These are phyloP conservation scores for Globisporangium megalacanthum DNA, from an alignment of 352 stramenopile genomes.

Conservation along the genomic window DNA sequence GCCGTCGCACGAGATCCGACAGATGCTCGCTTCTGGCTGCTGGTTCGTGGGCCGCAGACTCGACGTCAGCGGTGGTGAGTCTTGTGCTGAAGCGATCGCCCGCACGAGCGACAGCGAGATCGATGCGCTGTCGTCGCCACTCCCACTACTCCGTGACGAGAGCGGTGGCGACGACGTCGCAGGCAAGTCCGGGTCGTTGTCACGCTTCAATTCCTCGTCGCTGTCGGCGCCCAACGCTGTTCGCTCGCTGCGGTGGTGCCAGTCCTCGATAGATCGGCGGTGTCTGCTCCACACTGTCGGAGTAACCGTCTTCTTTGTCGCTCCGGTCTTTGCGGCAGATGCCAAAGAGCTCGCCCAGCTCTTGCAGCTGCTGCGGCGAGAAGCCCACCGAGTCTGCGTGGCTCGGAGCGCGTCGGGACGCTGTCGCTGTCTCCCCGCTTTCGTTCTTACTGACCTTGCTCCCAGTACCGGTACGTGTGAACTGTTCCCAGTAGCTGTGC, in stretches of 20 bases:
- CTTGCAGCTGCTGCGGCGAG: conserved; percentile 38
- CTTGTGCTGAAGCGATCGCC: background rate
- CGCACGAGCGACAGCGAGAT: conserved; percentile 1
- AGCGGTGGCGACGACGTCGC: background rate
- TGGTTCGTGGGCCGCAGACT: background rate
- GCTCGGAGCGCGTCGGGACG: background rate
- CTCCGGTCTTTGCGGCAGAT: conserved; percentile 16
- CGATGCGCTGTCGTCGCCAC: background rate
- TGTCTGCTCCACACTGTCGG: background rate
- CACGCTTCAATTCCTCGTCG: background rate
- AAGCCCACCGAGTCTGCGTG: conserved; percentile 20
- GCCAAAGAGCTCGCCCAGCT: conserved; percentile 46
- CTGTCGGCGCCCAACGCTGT: background rate
- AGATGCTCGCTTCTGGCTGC: background rate
- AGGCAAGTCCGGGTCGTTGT: background rate
- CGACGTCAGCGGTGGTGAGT: background rate
- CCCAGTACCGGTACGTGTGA: conserved; percentile 23
- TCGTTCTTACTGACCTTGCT: conserved; percentile 17
- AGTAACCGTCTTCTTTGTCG: background rate
- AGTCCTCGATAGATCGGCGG: background rate
- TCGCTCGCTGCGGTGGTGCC: background rate
- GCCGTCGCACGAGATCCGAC: conserved; percentile 4
- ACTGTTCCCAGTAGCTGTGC: conserved; percentile 63
- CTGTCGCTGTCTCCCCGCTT: background rate
- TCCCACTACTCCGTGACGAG: background rate